Percentiles rank a stretch among this genome's conserved stretches.
Conservation (phyloP, 192 early-diverging fungal genomes). For the Spizellomyces punctatus region DNA sequence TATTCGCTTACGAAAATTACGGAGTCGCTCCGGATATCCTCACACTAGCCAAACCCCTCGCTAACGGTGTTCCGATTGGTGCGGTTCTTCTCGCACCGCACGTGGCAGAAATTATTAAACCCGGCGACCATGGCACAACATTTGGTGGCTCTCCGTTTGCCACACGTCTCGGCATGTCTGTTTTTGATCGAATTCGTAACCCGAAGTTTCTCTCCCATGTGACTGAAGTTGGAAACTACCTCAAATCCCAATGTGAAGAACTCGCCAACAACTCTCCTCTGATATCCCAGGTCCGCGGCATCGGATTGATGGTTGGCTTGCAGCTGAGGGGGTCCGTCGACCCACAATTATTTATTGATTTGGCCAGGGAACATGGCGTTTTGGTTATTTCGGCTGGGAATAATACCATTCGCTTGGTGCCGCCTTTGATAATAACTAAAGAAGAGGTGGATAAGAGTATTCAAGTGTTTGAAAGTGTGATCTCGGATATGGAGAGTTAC, state of each 20-base stretch:
- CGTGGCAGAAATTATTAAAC: constrained; percentile 80
- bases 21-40: constrained; percentile 85
- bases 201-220: constrained; percentile 78
- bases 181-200: constrained; percentile 68
- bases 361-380: constrained; percentile 82
- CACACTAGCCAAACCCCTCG: constrained; percentile 96
- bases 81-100: constrained; percentile 77
- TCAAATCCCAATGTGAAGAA: constrained; percentile 45
- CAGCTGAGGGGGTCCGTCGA: constrained; percentile 49
- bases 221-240: constrained; percentile 59
- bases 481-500: constrained; percentile 36
- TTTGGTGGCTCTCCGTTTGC: constrained; percentile 96
- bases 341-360: constrained; percentile 61
- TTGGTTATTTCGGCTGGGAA: constrained; percentile 83
- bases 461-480: constrained; percentile 68
- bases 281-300: constrained; percentile 79
- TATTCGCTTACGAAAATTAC: constrained; percentile 83
- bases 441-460: constrained; percentile 78
- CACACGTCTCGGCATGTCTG: constrained; percentile 78
- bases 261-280: constrained; percentile 51
- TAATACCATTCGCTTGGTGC: constrained; percentile 92
- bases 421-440: constrained; percentile 80
- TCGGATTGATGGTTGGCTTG: constrained; percentile 86
- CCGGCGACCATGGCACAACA: constrained; percentile 96
- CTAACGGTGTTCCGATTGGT: constrained; percentile 95